These are phyloP conservation scores for Wakefieldia striispora DNA, from an alignment of 768 basidiomycete species.

Conservation along the genomic window DNA sequence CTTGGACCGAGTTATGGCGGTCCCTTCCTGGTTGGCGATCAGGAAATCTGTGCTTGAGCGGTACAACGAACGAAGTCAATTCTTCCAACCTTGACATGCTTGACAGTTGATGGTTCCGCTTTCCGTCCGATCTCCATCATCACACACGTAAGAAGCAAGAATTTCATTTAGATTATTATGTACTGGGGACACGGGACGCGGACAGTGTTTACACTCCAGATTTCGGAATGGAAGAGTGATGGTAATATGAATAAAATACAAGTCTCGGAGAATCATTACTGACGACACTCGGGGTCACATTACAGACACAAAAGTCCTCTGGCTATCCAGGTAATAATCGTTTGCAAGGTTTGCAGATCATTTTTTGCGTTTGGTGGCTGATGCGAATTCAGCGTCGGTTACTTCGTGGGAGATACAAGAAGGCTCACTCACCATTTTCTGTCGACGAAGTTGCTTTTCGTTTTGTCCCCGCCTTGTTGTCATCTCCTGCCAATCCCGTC, in stretches of 20 bases:
- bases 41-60: background rate
- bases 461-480: constrained; percentile 35
- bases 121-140: background rate
- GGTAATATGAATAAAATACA: constrained; percentile 30
- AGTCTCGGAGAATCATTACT: constrained; percentile 13
- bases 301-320: constrained; percentile 2
- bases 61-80: background rate
- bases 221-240: background rate
- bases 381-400: background rate
- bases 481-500: constrained; percentile 5
- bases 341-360: constrained; percentile 10
- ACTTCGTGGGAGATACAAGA: background rate
- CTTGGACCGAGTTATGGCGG: too few relatives aligned
- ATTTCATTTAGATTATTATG: too few relatives aligned
- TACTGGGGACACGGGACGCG: too few relatives aligned
- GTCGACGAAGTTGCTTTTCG: constrained; percentile 44
- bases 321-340: background rate
- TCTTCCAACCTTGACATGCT: too few relatives aligned
- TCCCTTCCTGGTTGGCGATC: background rate
- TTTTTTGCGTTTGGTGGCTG: constrained; percentile 41
- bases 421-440: constrained; percentile 34
- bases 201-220: background rate
- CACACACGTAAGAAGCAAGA: too few relatives aligned
- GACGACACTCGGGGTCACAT: constrained; percentile 3
- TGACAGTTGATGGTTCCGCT: background rate